Evolutionary conservation across 352 stramenopile genomes (phyloP), one percentile per base, ranked within the genome.

Genomic region (Thalassiosira mediterranea): DNA sequence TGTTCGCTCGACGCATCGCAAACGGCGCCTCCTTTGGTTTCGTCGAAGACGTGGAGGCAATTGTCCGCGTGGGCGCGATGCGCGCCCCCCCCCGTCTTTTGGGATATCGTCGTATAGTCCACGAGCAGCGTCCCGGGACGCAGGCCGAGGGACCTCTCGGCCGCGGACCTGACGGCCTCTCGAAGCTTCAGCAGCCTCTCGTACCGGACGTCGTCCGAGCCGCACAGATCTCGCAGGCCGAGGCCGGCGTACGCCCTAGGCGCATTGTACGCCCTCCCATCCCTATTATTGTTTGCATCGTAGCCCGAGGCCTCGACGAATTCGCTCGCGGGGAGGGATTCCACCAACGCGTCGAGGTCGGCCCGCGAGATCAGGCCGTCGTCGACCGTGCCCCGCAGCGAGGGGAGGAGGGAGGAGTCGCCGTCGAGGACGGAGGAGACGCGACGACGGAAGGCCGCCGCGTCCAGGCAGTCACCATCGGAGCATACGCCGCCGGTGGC

Each of bases 61-160:
- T 82, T 78, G 49, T 82, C 73, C 0, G 73, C 73, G 71, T 82
- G 73, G 7, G 73, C 17, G 46, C 53, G 44, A 46, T 82, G 73
- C 8, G 73, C 58, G n/a, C 66, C 73, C 4, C 66, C 66, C 2
- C 42, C 34, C 0, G 59, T 72, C 31, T 82, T 82, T 53, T 82
- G 66, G 2, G 73, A 73, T 31, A 82, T 67, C 7, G 69, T 76
- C 23, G 73, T 82, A 52, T 65, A 82, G 52, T 82, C 66, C 37
- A 82, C 66, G 19, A 58, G 65, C 15, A 82, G 57, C 44, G 66
- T 78, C 11, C 73, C 73, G 1, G 66, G 53, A 53, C 66, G 77
- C 5, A 82, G 46, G 46, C 67, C 31, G 4, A 82, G 48, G 2
- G 59, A 34, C 21, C 51, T 23, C 48, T 82, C 73, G 3, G 73